A percentile compares a stretch with the other conserved stretches of the same genome.
Conservation (phyloP, 148 eudicot genomes). For the Spergularia marina region DNA sequence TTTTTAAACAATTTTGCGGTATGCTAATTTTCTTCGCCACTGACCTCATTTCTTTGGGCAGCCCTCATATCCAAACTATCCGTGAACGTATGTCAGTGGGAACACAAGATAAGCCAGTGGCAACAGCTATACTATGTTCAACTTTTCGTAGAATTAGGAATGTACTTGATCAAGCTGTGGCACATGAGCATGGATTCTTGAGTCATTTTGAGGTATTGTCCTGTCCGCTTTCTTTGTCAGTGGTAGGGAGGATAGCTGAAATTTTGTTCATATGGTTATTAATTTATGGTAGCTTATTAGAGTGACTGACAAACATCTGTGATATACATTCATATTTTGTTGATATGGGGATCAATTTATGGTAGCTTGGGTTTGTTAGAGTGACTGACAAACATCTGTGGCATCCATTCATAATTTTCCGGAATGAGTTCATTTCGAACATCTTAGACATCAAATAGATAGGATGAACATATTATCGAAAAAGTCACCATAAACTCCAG, state of each 20-base stretch:
- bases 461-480: background rate
- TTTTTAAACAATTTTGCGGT: background rate
- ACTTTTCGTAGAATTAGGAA: slow-evolving; percentile 52
- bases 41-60: slow-evolving; percentile 42
- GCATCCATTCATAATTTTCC: background rate
- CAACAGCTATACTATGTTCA: slow-evolving; percentile 43
- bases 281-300: background rate
- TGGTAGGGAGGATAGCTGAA: background rate
- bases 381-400: background rate
- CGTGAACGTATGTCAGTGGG: slow-evolving; percentile 88
- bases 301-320: background rate
- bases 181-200: slow-evolving; percentile 53
- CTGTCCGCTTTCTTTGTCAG: slow-evolving; percentile 11
- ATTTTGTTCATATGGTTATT: background rate
- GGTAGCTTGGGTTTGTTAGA: background rate
- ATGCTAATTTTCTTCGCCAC: slow-evolving; percentile 13
- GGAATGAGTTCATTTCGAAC: background rate
- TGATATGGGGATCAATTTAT: background rate
- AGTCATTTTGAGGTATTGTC: slow-evolving; percentile 90
- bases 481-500: background rate
- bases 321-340: background rate
- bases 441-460: background rate
- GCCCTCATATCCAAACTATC: slow-evolving; percentile 85
- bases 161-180: slow-evolving; percentile 63
- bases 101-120: slow-evolving; percentile 55